A percentile compares a stretch with the other conserved stretches of the same genome.
Conservation (phyloP, 345 rosid species). For the Salix suchowensis region DNA sequence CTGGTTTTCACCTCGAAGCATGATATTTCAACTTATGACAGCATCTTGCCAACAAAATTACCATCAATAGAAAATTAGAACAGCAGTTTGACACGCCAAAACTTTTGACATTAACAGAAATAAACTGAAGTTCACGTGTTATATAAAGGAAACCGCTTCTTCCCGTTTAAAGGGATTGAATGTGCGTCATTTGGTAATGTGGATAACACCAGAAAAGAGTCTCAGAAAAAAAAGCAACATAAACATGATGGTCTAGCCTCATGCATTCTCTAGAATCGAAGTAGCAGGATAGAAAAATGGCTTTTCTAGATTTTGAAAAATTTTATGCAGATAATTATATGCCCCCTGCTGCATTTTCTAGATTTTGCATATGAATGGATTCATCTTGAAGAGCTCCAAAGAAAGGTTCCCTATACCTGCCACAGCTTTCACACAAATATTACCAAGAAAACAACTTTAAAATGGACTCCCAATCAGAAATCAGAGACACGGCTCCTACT, state of each 20-base stretch:
- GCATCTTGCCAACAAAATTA: slow-evolving; percentile 6
- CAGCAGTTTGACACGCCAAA: not conserved
- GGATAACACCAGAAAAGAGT: not conserved
- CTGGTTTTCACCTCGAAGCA: slow-evolving; percentile 14
- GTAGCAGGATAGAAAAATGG: not conserved
- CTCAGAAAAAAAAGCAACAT: not conserved
- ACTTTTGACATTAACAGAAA: not conserved
- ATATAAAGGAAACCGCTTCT: not conserved
- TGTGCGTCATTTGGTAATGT: not conserved
- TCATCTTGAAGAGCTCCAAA: not conserved
- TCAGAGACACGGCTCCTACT: not conserved
- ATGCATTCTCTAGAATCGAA: not conserved
- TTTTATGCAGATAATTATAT: not conserved
- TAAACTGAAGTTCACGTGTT: not conserved
- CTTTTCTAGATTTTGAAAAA: too few species aligned
- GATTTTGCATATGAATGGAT: not conserved
- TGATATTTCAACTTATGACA: not conserved
- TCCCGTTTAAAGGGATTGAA: not conserved
- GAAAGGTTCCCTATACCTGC: not conserved
- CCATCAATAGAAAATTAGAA: not conserved
- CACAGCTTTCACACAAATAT: not conserved
- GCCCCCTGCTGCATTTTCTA: not conserved
- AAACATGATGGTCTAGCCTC: not conserved
- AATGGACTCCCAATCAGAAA: not conserved
- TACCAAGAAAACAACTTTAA: not conserved